Evolutionary conservation across 352 stramenopile species (phyloP).

Genomic region (Pythium myriotylum): DNA sequence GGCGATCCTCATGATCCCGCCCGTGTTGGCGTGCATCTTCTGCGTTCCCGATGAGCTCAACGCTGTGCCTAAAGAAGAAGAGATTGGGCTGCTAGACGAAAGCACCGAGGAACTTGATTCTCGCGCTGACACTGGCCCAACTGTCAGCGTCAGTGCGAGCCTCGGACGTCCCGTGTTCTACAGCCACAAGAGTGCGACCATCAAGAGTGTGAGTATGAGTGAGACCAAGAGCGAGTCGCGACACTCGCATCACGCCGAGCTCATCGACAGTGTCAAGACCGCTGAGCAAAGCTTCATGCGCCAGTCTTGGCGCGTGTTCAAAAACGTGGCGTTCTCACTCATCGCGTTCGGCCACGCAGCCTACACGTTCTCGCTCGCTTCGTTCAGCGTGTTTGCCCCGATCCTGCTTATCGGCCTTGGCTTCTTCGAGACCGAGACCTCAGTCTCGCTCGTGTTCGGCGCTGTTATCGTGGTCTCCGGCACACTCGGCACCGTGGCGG

Average conservation of each 20-base stretch:
- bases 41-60: slow-evolving; percentile 34
- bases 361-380: slow-evolving; percentile 86
- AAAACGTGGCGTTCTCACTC: slow-evolving; percentile 56
- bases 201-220: neutral
- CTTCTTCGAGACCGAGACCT: slow-evolving; percentile 79
- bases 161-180: slow-evolving; percentile 4
- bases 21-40: slow-evolving; percentile 51
- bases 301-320: slow-evolving; percentile 6
- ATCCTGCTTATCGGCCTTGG: slow-evolving; percentile 88
- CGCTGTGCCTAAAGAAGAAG: neutral
- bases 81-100: too few species aligned
- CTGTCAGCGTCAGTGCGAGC: slow-evolving; percentile 4
- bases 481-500: slow-evolving; percentile 85
- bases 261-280: neutral
- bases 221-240: neutral
- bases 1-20: slow-evolving; percentile 67
- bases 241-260: neutral
- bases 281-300: slow-evolving; percentile 35
- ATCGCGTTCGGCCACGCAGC: slow-evolving; percentile 80
- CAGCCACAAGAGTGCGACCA: slow-evolving; percentile 5
- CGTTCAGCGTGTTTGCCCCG: slow-evolving; percentile 83
- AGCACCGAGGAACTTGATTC: neutral
- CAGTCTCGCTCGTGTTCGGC: slow-evolving; percentile 87
- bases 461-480: slow-evolving; percentile 71
- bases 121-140: slow-evolving; percentile 11